phyloP scores from a whole-genome alignment of 305 asterid species.

The Fraxinus greggii region DNA sequence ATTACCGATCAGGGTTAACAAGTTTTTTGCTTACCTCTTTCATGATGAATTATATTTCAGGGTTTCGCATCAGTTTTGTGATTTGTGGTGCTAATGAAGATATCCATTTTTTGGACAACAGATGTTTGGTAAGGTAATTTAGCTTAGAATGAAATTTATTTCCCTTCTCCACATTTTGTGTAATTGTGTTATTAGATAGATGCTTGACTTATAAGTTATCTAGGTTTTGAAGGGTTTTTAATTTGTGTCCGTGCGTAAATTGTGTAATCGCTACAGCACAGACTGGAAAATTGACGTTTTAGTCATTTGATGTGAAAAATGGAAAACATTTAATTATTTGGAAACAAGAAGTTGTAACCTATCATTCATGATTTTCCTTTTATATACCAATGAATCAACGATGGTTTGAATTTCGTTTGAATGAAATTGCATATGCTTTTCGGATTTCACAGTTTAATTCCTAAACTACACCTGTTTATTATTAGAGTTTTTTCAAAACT shows the following conservation, averaged over 20 bases:
- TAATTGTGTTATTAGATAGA: constrained; percentile 12
- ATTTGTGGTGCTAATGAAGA: constrained; percentile 31
- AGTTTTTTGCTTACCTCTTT: constrained; percentile 17
- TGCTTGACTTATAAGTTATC: constrained; percentile 2
- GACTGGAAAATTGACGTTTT: background rate
- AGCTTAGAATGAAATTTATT: constrained; percentile 8
- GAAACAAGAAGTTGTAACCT: background rate
- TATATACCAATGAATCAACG: background rate
- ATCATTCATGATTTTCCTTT: background rate
- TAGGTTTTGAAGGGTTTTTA: background rate
- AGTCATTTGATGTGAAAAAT: constrained; percentile 10
- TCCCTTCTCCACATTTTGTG: background rate
- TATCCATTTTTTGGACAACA: constrained; percentile 29
- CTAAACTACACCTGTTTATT: background rate
- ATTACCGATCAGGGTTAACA: background rate
- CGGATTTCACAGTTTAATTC: background rate
- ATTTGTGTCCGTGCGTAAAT: constrained; percentile 11
- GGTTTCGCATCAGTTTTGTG: constrained; percentile 31
- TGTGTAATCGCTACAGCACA: constrained; percentile 11
- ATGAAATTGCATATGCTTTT: background rate
- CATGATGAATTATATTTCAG: constrained; percentile 41
- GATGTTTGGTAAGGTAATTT: constrained; percentile 50
- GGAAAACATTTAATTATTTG: background rate
- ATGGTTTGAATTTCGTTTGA: background rate
- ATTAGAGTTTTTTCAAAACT: background rate